These are phyloP conservation scores for Dorcoceras hygrometricum DNA, from an alignment of 257 asterid species.

Conservation along the genomic window DNA sequence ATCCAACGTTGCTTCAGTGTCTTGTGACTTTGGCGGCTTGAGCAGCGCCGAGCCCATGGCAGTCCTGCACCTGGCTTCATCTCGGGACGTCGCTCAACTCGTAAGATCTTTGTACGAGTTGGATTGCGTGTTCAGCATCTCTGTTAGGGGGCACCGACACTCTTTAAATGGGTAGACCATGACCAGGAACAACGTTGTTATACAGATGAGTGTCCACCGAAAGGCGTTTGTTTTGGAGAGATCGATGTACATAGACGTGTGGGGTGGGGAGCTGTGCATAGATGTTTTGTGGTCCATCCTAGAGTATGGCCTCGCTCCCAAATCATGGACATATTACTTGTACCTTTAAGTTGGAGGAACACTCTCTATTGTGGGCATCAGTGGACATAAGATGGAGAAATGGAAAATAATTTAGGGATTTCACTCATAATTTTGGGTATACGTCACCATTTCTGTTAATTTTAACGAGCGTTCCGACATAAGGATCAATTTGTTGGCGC, in stretches of 20 bases:
- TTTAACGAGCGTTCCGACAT: no score
- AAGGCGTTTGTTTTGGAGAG: conserved; percentile 39
- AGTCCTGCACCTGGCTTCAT: conserved; percentile 55
- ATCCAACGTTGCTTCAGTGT: conserved; percentile 42
- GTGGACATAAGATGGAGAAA: no score
- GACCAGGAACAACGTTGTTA: conserved; percentile 48
- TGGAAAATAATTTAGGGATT: no score
- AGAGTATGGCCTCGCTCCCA: conserved; percentile 70
- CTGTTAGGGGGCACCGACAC: conserved; percentile 85
- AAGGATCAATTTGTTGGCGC: no score
- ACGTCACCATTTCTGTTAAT: no score
- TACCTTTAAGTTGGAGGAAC: conserved; percentile 88
- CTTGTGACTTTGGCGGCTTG: conserved; percentile 58
- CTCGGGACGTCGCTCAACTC: conserved; percentile 53
- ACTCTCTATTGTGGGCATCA: conserved; percentile 75
- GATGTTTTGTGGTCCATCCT: conserved; percentile 62
- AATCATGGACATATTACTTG: conserved; percentile 89
- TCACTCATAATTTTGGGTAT: no score
- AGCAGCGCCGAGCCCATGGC: conserved; percentile 48
- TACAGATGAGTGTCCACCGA: conserved; percentile 45
- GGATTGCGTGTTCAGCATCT: conserved; percentile 46
- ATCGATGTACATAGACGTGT: conserved; percentile 60
- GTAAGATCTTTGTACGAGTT: conserved; percentile 58
- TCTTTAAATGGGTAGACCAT: conserved; percentile 77
- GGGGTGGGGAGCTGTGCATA: conserved; percentile 86